These are phyloP conservation scores for Didymella pomorum DNA, from an alignment of 2,329 filamentous ascomycete species.

Conservation along the genomic window DNA sequence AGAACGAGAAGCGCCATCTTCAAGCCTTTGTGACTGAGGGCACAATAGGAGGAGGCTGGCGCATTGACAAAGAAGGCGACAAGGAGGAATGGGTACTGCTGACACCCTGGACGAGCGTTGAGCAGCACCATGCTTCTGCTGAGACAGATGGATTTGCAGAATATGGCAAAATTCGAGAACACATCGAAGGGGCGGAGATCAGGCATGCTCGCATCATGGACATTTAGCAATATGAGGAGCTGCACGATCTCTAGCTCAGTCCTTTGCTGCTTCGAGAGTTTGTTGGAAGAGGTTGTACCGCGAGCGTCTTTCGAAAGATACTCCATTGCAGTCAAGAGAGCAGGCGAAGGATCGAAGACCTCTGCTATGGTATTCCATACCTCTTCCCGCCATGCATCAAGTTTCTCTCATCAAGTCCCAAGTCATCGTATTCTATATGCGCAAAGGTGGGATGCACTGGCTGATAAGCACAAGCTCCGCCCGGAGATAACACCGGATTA, in stretches of 20 bases:
- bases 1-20: constrained; percentile 34
- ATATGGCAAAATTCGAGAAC: constrained; percentile 31
- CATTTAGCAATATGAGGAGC: constrained; percentile 10
- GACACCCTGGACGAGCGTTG: constrained; percentile 49
- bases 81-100: constrained; percentile 56
- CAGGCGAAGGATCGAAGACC: background rate
- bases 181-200: constrained; percentile 32
- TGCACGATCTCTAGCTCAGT: background rate
- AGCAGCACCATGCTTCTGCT: constrained; percentile 49
- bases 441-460: background rate
- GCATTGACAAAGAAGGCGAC: constrained; percentile 47
- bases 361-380: background rate
- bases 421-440: background rate
- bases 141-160: constrained; percentile 44
- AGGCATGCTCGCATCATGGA: constrained; percentile 37
- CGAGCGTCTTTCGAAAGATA: background rate
- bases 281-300: background rate
- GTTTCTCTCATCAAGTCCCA: background rate
- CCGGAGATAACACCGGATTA: background rate
- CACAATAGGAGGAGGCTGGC: constrained; percentile 50
- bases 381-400: too few species aligned
- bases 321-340: background rate
- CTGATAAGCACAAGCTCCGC: constrained; percentile 1
- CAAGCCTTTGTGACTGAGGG: constrained; percentile 39
- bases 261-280: background rate